Evolutionary conservation across 768 basidiomycete species (phyloP).

Genomic region (Mycena rosella): DNA sequence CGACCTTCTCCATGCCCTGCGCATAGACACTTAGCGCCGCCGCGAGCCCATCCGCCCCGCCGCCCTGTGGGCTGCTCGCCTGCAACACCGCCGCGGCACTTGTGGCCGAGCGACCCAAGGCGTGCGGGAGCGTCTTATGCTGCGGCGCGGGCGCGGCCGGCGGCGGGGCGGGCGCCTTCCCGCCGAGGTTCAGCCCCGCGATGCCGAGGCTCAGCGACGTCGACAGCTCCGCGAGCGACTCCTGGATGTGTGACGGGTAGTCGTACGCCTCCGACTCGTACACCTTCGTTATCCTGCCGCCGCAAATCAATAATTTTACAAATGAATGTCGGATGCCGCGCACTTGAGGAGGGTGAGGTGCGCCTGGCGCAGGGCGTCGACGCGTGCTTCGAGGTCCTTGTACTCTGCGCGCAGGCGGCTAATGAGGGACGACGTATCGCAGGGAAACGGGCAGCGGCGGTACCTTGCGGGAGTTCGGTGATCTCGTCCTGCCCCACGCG

Average conservation of each 20-base stretch:
- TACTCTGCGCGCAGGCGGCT: slow-evolving; percentile 73
- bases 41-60: slow-evolving; percentile 66
- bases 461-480: slow-evolving; percentile 92
- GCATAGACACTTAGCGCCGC: slow-evolving; percentile 83
- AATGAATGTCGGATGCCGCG: slow-evolving; percentile 42
- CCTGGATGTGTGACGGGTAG: slow-evolving; percentile 91
- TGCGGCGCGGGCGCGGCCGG: slow-evolving; percentile 67
- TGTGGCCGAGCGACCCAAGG: slow-evolving; percentile 84
- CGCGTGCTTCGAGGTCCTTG: slow-evolving; percentile 94
- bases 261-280: slow-evolving; percentile 92
- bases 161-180: slow-evolving; percentile 78
- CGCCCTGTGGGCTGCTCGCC: slow-evolving; percentile 53
- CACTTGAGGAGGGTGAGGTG: slow-evolving; percentile 86
- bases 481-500: slow-evolving; percentile 93
- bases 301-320: not conserved
- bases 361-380: slow-evolving; percentile 89
- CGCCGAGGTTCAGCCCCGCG: slow-evolving; percentile 73
- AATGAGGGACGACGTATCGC: too few species aligned
- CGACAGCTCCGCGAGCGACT: slow-evolving; percentile 82
- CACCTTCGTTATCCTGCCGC: slow-evolving; percentile 82
- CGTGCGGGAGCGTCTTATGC: slow-evolving; percentile 98
- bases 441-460: slow-evolving; percentile 12
- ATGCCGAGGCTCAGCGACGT: slow-evolving; percentile 79
- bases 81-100: slow-evolving; percentile 65
- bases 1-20: slow-evolving; percentile 84